Conservation (phyloP, 345 rosid genomes). For the Conringia planisiliqua region DNA sequence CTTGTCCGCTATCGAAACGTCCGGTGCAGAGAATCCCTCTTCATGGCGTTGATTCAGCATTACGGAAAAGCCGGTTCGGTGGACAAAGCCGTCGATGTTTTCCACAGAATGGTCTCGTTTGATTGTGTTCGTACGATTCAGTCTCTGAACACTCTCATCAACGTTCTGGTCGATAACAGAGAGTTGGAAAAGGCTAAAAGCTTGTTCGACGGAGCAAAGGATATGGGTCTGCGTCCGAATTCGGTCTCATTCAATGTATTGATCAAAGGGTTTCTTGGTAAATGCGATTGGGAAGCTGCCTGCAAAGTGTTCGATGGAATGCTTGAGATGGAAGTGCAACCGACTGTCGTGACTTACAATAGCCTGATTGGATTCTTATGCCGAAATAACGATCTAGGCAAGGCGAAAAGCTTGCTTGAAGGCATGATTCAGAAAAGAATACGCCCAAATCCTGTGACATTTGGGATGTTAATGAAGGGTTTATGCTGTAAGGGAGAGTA, state of each 20-base stretch:
- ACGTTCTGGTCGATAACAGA: constrained; percentile 60
- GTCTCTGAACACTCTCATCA: constrained; percentile 61
- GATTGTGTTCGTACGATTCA: constrained; percentile 60
- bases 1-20: constrained; percentile 41
- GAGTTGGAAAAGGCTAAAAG: constrained; percentile 49
- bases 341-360: constrained; percentile 64
- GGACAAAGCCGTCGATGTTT: constrained; percentile 55
- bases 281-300: constrained; percentile 42
- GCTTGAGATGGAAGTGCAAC: constrained; percentile 69
- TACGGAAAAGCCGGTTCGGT: constrained; percentile 56
- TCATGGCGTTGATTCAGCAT: constrained; percentile 65
- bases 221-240: constrained; percentile 64
- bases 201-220: constrained; percentile 39
- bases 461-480: constrained; percentile 73
- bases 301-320: constrained; percentile 66
- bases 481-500: constrained; percentile 56
- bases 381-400: constrained; percentile 39
- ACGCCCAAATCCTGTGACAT: constrained; percentile 54
- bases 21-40: constrained; percentile 58
- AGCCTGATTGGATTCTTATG: constrained; percentile 56
- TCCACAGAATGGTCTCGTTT: constrained; percentile 46
- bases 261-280: constrained; percentile 55
- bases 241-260: constrained; percentile 65
- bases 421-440: constrained; percentile 54
- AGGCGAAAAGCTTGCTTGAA: constrained; percentile 49